Conservation (phyloP, 129 eudicot species). For the Chrysanthemum seticuspe region DNA sequence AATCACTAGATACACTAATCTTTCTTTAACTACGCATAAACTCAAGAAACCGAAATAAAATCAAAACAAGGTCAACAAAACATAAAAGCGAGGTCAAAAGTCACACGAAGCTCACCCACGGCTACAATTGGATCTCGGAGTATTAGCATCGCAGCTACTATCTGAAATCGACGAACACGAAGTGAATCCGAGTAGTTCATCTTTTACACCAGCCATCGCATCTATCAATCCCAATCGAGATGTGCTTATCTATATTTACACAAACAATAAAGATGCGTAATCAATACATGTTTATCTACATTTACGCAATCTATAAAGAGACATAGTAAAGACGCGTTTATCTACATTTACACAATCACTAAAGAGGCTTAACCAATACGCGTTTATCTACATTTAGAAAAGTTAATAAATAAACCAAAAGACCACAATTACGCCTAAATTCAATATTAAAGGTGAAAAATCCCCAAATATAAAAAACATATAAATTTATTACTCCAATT, state of each 20-base stretch:
- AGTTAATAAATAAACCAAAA: not conserved
- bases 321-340: not conserved
- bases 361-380: not conserved
- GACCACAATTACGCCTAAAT: not conserved
- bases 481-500: not conserved
- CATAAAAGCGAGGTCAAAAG: not conserved
- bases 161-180: constrained; percentile 59
- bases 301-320: not conserved
- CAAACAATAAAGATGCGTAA: not conserved
- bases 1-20: not conserved
- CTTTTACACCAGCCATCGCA: constrained; percentile 44
- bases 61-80: constrained; percentile 6
- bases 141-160: constrained; percentile 55
- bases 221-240: constrained; percentile 12
- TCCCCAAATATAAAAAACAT: constrained; percentile 1
- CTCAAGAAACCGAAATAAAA: not conserved
- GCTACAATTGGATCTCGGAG: constrained; percentile 50
- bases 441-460: not conserved
- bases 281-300: not conserved
- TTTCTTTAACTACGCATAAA: not conserved
- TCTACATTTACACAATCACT: constrained; percentile 22
- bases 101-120: constrained; percentile 44
- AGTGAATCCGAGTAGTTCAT: constrained; percentile 39
- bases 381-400: too few relatives aligned
- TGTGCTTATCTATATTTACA: constrained; percentile 25